Percentiles rank a stretch among this genome's conserved stretches.
Evolutionary conservation across 176 grass and related monocot species (phyloP).

Genomic region (Poa pratensis): DNA sequence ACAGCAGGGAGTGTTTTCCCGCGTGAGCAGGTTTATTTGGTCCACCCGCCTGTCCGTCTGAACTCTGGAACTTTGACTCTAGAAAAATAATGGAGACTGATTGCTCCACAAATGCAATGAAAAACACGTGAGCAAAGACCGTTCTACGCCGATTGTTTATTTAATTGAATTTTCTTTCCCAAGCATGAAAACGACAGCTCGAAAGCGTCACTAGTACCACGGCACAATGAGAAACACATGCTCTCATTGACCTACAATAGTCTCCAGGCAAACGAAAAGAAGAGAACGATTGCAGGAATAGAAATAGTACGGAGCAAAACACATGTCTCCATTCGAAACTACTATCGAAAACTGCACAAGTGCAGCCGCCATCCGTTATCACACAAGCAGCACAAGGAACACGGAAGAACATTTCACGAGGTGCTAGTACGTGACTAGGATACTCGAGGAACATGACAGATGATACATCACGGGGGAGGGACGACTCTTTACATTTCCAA

Average conservation of each 20-base stretch:
- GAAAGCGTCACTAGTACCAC: neutral
- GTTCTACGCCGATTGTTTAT: neutral
- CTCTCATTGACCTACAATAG: neutral
- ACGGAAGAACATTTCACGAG: constrained; percentile 37
- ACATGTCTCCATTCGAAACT: neutral
- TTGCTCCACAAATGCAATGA: neutral
- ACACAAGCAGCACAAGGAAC: neutral
- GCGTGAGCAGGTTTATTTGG: constrained; percentile 48
- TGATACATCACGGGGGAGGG: neutral
- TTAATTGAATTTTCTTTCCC: neutral
- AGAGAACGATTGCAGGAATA: neutral
- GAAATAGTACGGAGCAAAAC: neutral
- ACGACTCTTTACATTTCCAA: neutral
- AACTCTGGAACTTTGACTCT: neutral
- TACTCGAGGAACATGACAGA: neutral
- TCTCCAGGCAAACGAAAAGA: neutral
- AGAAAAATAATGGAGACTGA: neutral
- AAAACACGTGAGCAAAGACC: constrained; percentile 17
- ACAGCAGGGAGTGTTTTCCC: constrained; percentile 47
- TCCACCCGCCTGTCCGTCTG: constrained; percentile 31
- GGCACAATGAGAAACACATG: constrained; percentile 32
- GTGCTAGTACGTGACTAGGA: neutral
- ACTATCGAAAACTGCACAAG: neutral
- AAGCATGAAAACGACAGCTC: constrained; percentile 7
- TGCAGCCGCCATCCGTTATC: neutral